Conservation (phyloP, 257 asterid genomes). For the Rubia yunnanensis region DNA sequence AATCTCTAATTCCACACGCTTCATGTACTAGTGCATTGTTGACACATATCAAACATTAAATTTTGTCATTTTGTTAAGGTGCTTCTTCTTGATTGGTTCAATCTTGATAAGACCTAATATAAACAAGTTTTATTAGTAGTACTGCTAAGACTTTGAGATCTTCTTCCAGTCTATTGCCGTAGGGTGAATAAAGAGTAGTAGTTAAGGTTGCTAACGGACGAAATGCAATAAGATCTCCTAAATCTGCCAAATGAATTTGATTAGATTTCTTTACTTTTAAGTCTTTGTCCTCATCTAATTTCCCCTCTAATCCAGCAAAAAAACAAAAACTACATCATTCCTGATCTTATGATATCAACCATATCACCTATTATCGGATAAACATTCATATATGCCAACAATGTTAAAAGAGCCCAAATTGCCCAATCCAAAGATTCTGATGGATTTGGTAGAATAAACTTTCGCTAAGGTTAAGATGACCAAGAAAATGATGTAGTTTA, state of each 20-base stretch:
- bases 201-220: constrained; percentile 6
- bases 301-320: neutral
- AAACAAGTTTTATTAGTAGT: neutral
- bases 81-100: constrained; percentile 3
- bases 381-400: constrained; percentile 6
- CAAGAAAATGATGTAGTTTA: neutral
- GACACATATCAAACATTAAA: neutral
- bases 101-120: constrained; percentile 11
- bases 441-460: neutral
- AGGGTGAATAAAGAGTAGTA: neutral
- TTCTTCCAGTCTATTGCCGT: neutral
- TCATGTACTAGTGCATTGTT: neutral
- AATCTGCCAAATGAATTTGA: constrained; percentile 8
- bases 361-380: constrained; percentile 1
- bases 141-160: neutral
- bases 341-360: constrained; percentile 8
- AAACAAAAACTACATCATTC: neutral
- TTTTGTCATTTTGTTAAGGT: neutral
- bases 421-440: neutral
- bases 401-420: constrained; percentile 3
- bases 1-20: neutral
- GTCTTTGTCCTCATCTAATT: neutral
- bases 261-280: constrained; percentile 5
- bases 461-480: neutral
- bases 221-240: constrained; percentile 9